Evolutionary conservation across 768 basidiomycete genomes (phyloP).

Genomic region (Crepidotus variabilis): DNA sequence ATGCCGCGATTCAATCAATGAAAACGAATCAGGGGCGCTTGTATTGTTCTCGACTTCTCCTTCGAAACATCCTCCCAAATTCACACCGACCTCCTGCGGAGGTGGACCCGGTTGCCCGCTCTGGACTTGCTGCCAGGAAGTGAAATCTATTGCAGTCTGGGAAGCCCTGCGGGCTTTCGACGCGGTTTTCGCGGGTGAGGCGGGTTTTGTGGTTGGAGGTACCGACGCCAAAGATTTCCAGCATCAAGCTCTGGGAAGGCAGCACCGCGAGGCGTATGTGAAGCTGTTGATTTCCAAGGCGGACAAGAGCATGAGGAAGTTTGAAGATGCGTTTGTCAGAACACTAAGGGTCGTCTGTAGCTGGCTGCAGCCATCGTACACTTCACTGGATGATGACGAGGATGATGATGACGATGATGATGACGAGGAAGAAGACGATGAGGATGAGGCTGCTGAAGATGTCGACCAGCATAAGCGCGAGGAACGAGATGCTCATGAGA

Average conservation of each 20-base stretch:
- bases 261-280: slow-evolving; percentile 20
- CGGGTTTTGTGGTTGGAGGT: slow-evolving; percentile 10
- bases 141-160: slow-evolving; percentile 29
- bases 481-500: background rate
- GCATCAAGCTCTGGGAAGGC: slow-evolving; percentile 4
- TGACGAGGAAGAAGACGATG: slow-evolving; percentile 8
- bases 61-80: background rate
- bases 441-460: slow-evolving; percentile 7
- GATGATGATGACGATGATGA: slow-evolving; percentile 10
- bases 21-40: slow-evolving; percentile 1
- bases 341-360: slow-evolving; percentile 17
- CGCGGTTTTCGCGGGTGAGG: slow-evolving; percentile 20
- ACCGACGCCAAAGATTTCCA: slow-evolving; percentile 8
- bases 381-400: slow-evolving; percentile 4
- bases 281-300: slow-evolving; percentile 18
- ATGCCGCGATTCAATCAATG: slow-evolving; percentile 12
- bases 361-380: slow-evolving; percentile 14
- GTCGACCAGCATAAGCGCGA: slow-evolving; percentile 1
- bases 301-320: slow-evolving; percentile 19
- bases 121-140: slow-evolving; percentile 25
- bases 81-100: slow-evolving; percentile 13
- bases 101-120: slow-evolving; percentile 26
- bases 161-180: slow-evolving; percentile 30
- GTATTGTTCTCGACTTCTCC: background rate
- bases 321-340: slow-evolving; percentile 22